Conservation (phyloP, 768 basidiomycete species). For the Tricholoma hemisulphureum region DNA sequence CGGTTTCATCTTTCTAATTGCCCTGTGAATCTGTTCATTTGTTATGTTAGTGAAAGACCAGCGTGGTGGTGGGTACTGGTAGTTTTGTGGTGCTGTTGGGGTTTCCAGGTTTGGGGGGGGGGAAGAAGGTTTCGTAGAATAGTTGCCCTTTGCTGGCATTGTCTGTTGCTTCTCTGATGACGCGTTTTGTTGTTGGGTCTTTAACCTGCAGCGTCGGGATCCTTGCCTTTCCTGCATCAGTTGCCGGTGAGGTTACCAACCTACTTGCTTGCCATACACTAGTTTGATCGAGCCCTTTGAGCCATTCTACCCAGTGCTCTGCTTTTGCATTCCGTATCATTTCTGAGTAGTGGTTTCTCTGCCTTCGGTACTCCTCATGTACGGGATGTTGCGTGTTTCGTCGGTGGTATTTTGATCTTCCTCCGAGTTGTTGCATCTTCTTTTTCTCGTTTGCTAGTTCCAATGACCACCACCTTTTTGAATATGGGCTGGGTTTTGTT, state of each 20-base stretch:
- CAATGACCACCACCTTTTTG: conserved; percentile 18
- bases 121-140: neutral
- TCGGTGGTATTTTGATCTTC: neutral
- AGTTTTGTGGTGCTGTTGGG: neutral
- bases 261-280: no score
- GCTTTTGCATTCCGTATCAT: no score
- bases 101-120: neutral
- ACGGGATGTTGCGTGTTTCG: neutral
- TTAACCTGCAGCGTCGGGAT: no score
- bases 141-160: neutral
- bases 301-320: no score
- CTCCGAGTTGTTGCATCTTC: neutral
- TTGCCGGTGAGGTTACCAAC: no score
- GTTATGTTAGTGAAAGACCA: neutral
- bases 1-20: no score
- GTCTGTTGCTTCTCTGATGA: neutral
- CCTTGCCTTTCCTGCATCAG: no score
- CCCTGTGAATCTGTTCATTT: no score
- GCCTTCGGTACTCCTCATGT: neutral
- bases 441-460: conserved; percentile 6
- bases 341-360: no score
- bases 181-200: no score
- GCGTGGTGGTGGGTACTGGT: neutral
- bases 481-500: conserved; percentile 9
- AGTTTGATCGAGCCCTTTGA: no score